Percentiles rank a stretch among this genome's conserved stretches.
Evolutionary conservation across 345 rosid genomes (phyloP).

Genomic region (Limnanthes douglasii): DNA sequence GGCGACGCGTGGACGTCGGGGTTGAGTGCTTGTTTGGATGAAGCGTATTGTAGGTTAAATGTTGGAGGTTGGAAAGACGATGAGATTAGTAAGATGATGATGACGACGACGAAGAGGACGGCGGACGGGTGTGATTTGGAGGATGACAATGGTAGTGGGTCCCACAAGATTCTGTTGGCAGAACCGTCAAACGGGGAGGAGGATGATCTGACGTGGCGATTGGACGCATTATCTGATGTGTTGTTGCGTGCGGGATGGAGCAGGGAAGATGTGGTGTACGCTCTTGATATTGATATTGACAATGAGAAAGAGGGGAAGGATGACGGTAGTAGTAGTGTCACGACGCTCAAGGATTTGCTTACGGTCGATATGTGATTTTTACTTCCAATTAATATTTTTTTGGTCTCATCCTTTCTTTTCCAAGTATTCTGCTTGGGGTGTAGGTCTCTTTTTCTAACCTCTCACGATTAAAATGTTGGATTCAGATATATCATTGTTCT

Average conservation of each 20-base stretch:
- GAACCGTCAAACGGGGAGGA: conserved; percentile 1
- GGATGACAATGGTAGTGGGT: not conserved
- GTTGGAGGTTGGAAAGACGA: conserved; percentile 80
- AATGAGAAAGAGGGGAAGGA: too few species aligned
- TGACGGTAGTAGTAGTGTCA: too few species aligned
- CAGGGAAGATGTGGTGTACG: conserved; percentile 42
- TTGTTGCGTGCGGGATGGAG: conserved; percentile 43
- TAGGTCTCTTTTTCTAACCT: too few species aligned
- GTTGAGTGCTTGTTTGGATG: conserved; percentile 42
- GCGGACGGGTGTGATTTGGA: too few species aligned
- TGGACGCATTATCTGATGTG: conserved; percentile 12
- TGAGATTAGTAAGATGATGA: conserved; percentile 71
- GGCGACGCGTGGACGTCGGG: conserved; percentile 13
- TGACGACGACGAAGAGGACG: conserved; percentile 24
- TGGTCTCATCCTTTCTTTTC: too few species aligned
- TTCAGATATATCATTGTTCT: too few species aligned
- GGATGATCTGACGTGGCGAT: conserved; percentile 12
- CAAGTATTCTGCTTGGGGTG: too few species aligned
- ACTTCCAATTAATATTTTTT: too few species aligned
- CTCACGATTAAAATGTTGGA: too few species aligned
- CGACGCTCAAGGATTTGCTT: too few species aligned
- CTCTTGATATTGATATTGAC: conserved; percentile 31
- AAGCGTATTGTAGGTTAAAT: conserved; percentile 45
- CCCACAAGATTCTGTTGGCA: not conserved
- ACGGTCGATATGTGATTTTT: too few species aligned